Evolutionary conservation across 2,329 filamentous ascomycete genomes (phyloP), one percentile per base, ranked within the genome.

Genomic region (Stenocarpella maydis): DNA sequence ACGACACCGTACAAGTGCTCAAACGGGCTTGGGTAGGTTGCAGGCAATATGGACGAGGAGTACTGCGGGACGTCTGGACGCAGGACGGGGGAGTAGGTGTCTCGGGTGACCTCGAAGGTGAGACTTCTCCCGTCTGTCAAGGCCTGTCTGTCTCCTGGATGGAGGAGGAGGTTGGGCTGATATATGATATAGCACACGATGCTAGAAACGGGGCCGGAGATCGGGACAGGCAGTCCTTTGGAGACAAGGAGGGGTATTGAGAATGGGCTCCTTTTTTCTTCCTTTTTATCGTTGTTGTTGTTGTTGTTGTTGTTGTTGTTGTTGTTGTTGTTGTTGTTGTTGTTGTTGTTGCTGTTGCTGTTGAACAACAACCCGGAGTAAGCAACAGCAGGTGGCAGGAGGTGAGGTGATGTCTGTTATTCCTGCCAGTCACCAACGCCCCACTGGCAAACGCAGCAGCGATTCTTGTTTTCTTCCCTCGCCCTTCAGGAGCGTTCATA

Each of bases 21-120:
- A 31, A n/a, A 15, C n/a, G 31, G 19, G 26, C 28, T 39, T 47
- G 52, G 21, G 24, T 21, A 53, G 34, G n/a, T 54, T 65, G 55
- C 45, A 54, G 52, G 39, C 45, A 70, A 67, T 72, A 63, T 68
- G 54, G 68, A 55, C 19, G 28, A 24, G 54, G 60, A 55, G 69
- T 61, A 58, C 69, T 58, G 69, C 69, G 54, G 10, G 63, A 66
- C 61, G 41, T 55, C 3, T 65, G 12, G n/a, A 58, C 37, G 34
- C 65, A 54, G 47, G 43, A 37, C 41, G 17, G 43, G 47, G 31
- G 58, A 54, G 45, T 10, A 17, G 8, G 3, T 70, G 65, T 70
- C 65, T 70, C 64, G 39, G 53, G 28, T 2, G 49, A 28, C 50
- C 53, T 54, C 26, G n/a, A n/a, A 19, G 28, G 53, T 63, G 68